Evolutionary conservation across 2,329 filamentous ascomycete species (phyloP).

Genomic region (Sclerotinia spermophila): DNA sequence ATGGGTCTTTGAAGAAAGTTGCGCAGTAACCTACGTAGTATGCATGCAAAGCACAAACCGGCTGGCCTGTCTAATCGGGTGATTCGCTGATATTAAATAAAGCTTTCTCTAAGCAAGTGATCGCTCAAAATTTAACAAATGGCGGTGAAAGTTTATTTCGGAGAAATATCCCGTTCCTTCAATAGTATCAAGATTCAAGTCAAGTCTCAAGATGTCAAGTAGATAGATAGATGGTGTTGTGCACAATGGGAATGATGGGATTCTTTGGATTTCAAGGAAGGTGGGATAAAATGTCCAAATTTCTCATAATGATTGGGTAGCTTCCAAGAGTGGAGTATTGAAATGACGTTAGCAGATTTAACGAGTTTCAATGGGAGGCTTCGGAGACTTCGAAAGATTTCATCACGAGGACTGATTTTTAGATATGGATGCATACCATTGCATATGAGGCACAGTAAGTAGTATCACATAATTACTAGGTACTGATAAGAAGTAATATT

Average conservation of each 20-base stretch:
- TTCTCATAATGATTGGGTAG: background rate
- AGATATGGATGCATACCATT: conserved; percentile 8
- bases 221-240: conserved; percentile 1
- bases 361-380: background rate
- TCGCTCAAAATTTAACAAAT: background rate
- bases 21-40: background rate
- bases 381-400: background rate
- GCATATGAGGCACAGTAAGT: background rate
- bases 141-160: background rate
- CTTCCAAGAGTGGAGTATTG: background rate
- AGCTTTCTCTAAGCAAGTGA: background rate
- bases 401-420: conserved; percentile 16
- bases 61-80: background rate
- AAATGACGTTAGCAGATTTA: background rate
- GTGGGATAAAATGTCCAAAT: background rate
- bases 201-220: background rate
- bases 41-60: background rate
- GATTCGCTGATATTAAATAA: background rate
- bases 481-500: background rate
- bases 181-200: background rate
- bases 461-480: background rate
- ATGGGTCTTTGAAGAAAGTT: background rate
- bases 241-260: background rate
- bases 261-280: background rate
- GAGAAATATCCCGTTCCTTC: background rate